Evolutionary conservation across 805 yeast species (phyloP).

Genomic region (Sugiyamaella lignohabitans): DNA sequence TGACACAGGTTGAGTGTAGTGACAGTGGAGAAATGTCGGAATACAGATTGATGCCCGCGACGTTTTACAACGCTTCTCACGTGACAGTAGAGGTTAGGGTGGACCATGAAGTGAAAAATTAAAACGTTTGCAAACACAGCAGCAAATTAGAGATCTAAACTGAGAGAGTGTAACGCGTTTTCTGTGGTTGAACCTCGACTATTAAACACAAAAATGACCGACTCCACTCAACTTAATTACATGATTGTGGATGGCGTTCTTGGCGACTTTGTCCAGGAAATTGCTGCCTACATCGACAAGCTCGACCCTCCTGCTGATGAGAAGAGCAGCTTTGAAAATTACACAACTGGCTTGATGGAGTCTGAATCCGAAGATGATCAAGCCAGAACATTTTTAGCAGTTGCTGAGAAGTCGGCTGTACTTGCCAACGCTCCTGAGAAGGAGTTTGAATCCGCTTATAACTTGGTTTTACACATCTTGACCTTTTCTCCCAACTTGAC

Average conservation of each 20-base stretch:
- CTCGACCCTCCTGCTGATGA: conserved; percentile 25
- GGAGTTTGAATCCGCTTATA: conserved; percentile 36
- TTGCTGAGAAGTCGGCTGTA: conserved; percentile 27
- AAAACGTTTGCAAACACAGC: no score
- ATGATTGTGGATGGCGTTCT: conserved; percentile 36
- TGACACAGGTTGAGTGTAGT: no score
- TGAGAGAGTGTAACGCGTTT: no score
- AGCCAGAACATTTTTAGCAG: conserved; percentile 26
- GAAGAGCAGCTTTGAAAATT: conserved; percentile 16
- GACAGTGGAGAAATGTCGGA: no score
- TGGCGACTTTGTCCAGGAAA: conserved; percentile 32
- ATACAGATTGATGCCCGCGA: no score
- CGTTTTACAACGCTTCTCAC: no score
- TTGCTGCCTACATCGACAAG: conserved; percentile 32
- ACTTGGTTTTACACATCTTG: conserved; percentile 33
- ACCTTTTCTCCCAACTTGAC: conserved; percentile 30
- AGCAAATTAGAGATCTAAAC: no score
- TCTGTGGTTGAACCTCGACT: no score
- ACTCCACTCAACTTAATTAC: conserved; percentile 19
- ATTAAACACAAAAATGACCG: background rate
- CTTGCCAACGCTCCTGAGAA: conserved; percentile 30
- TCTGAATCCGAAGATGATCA: conserved; percentile 20
- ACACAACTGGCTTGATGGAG: conserved; percentile 22
- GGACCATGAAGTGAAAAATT: no score
- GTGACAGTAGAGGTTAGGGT: no score